Evolutionary conservation across 495 filamentous ascomycete species (phyloP), one percentile per base, ranked within the genome.

Genomic region (Tuber magnatum): DNA sequence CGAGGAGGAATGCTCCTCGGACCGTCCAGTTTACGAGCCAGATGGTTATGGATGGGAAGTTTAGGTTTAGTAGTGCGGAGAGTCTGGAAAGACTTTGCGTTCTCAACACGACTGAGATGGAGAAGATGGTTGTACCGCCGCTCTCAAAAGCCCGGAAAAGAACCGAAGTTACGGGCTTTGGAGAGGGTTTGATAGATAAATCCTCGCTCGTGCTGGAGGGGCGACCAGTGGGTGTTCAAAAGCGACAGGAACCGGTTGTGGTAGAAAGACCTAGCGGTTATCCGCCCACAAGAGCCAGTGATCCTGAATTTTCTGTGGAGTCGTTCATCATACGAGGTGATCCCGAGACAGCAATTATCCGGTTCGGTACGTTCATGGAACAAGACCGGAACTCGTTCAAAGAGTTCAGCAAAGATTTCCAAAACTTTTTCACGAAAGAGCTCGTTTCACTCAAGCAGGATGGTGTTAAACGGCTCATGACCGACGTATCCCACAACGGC

Each of bases 381-480:
- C 32, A 68, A 16, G 43, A 71, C 35, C 42, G 46, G n/a, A n/a
- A 43, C 20, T 14, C 24, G 48, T 56, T 56, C 48, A 56, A 56
- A 44, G 42, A 69, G 22, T 72, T 68, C 38, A 76, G 74, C 41
- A 41, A 73, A 1, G 76, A 71, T 12, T 73, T 74, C 28, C 65
- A 74, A 38, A 51, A 73, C 38, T 78, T 80, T 69, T 43, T 80
- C 32, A 46, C 73, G 22, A 48, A 72, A 32, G 41, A 70, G 24
- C 41, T 80, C 10, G 71, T 42, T 35, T 70, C 68, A 32, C 74
- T 73, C 68, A 80, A 76, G 61, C 51, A 68, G 32, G 65, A 73
- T 28, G 77, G 77, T 46, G 68, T 76, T 41, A 72, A 80, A 69
- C 76, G 76, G 42, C 73, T 80, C 61, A 78, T 80, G 44, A 80